Conservation (phyloP, 2,329 filamentous ascomycete genomes). For the Colletotrichum navitas region DNA sequence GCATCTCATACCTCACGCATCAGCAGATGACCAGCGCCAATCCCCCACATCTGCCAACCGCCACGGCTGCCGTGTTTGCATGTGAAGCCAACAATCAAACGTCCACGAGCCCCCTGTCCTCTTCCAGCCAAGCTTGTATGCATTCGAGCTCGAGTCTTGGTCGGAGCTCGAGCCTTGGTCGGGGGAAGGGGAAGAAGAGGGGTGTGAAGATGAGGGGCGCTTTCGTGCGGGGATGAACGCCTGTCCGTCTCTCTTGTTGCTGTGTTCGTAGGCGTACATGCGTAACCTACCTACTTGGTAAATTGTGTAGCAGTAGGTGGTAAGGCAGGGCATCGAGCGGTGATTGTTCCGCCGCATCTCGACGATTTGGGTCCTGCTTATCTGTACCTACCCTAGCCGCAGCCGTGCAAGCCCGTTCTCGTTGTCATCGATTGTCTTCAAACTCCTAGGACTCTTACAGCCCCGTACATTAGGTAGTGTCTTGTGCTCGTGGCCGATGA, state of each 20-base stretch:
- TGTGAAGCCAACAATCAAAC: constrained; percentile 35
- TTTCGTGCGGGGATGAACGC: constrained; percentile 9
- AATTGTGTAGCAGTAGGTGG: no score
- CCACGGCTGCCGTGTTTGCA: constrained; percentile 25
- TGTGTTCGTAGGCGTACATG: background rate
- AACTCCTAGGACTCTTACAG: background rate
- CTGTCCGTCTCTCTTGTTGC: background rate
- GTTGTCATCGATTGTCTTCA: constrained; percentile 6
- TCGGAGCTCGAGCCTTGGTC: constrained; percentile 16
- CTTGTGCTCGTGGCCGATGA: no score
- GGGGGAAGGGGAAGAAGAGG: constrained; percentile 15
- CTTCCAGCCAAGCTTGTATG: constrained; percentile 29
- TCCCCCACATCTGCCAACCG: constrained; percentile 10
- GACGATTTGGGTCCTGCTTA: background rate
- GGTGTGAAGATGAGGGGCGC: constrained; percentile 33
- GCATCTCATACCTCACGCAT: constrained; percentile 17
- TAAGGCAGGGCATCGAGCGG: background rate
- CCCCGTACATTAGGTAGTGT: no score
- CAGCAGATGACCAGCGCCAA: constrained; percentile 28
- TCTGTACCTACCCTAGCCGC: background rate
- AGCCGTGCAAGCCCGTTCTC: background rate
- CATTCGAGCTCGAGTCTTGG: constrained; percentile 10
- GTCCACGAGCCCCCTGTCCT: constrained; percentile 28
- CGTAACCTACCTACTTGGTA: no score
- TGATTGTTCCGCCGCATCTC: constrained; percentile 4